Percentiles rank a stretch among this genome's conserved stretches.
Conservation (phyloP, 495 filamentous ascomycete genomes). For the Neurospora sp. region DNA sequence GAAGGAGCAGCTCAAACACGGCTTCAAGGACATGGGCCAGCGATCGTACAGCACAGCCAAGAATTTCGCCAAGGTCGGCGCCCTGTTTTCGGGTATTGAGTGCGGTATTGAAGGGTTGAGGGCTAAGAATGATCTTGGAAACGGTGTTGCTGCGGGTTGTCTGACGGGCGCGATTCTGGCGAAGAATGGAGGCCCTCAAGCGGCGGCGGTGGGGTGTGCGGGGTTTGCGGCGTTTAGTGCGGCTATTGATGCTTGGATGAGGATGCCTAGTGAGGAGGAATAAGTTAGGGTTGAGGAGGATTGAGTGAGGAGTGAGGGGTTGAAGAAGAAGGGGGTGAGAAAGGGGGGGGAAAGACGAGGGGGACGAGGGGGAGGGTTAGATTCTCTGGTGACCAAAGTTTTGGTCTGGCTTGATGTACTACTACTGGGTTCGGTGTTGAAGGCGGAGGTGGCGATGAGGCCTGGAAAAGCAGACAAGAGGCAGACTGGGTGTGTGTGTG, state of each 20-base stretch:
- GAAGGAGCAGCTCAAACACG: constrained; percentile 66
- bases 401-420: not conserved
- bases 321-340: not conserved
- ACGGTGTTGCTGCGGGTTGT: constrained; percentile 82
- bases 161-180: constrained; percentile 83
- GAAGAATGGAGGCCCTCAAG: constrained; percentile 78
- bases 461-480: not conserved
- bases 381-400: not conserved
- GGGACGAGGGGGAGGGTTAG: not conserved
- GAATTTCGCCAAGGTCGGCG: constrained; percentile 89
- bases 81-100: constrained; percentile 84
- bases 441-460: not conserved
- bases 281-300: constrained; percentile 8
- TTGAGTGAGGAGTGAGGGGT: not conserved
- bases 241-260: constrained; percentile 89
- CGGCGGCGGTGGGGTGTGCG: constrained; percentile 77
- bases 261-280: constrained; percentile 47
- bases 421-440: not conserved
- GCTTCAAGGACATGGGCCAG: constrained; percentile 88
- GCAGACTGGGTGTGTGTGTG: not conserved
- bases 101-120: constrained; percentile 88
- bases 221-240: constrained; percentile 94
- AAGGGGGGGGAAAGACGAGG: not conserved
- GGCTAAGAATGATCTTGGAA: constrained; percentile 87
- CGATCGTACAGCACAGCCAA: constrained; percentile 79